Evolutionary conservation across 2,329 filamentous ascomycete species (phyloP).

Genomic region (Scedosporium aurantiacum): DNA sequence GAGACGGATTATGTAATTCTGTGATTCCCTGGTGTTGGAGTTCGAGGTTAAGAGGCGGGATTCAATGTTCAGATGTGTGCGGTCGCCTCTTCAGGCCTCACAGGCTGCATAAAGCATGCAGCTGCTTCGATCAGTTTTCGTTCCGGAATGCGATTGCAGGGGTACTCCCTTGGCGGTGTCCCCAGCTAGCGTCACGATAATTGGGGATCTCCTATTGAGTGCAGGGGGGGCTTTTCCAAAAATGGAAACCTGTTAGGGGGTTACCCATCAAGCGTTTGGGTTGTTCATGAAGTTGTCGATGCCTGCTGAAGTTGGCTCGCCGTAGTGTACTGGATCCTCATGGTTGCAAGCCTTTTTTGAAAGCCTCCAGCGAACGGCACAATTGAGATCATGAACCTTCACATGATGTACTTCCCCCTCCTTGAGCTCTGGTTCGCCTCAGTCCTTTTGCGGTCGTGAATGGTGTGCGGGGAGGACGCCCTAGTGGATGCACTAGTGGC

Average conservation of each 20-base stretch:
- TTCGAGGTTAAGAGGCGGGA: not conserved
- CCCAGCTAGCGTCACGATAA: not conserved
- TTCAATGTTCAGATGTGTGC: not conserved
- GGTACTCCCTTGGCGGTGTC: not conserved
- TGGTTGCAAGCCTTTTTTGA: no score
- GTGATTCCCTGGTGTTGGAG: no score
- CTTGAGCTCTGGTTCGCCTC: not conserved
- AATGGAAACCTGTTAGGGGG: not conserved
- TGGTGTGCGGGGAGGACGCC: not conserved
- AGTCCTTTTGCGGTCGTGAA: not conserved
- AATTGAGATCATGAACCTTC: no score
- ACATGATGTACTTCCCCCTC: no score
- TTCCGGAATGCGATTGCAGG: slow-evolving; percentile 3
- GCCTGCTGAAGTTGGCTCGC: no score
- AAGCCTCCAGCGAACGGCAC: no score
- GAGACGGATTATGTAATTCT: not conserved
- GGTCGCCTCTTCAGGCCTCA: not conserved
- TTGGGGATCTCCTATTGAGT: slow-evolving; percentile 1
- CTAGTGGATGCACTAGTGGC: not conserved
- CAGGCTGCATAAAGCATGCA: slow-evolving; percentile 4
- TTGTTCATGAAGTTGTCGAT: not conserved
- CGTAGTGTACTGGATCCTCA: no score
- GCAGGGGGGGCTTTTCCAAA: not conserved
- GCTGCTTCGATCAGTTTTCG: slow-evolving; percentile 5
- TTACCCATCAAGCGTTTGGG: not conserved